Evolutionary conservation across 2,329 filamentous ascomycete genomes (phyloP), one percentile per base, ranked within the genome.

Genomic region (Myriosclerotinia scirpicola): DNA sequence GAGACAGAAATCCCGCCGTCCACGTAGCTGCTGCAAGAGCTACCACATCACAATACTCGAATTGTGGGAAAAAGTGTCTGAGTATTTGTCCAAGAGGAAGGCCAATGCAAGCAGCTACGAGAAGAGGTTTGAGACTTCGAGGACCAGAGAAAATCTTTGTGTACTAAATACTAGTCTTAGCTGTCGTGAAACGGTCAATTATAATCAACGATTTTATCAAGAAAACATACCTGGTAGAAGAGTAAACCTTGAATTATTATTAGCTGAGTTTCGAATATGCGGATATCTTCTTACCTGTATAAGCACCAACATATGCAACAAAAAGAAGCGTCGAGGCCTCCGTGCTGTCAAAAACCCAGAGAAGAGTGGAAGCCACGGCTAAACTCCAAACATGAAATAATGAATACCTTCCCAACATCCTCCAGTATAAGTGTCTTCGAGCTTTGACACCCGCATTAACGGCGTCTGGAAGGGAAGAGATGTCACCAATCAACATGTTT

Each of bases 91-190:
- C 83, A 6, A 82, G 66, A 1, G 80, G 73, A 11, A 85, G 74
- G 8, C 83, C 83, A 20, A 83, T 63, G 22, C 79, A 62, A 5
- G 80, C 77, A 15, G 81, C 82, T n/a, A 77, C 70, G 8, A 83
- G 70, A 6, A 85, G 77, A 7, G 81, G 80, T 69, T 80, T 80
- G 54, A 84, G 75, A 1, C 80, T 80, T 65, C 81, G 77, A 1
- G 81, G 79, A 0, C 82, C 83, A 9, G 80, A 80, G 71, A 83
- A 84, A 53, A 84, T 83, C 73, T 81, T 82, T 50, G 77, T 82
- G 74, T 82, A 83, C 71, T 83, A 83, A 67, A 59, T 59, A 9
- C n/a, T 4, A 59, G 44, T 48, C 5, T 64, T 40, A 65, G 62
- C 42, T 38, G n/a, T 42, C 30, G 26, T 50, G 17, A 20, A 36